Evolutionary conservation across 1,139 yeast species (phyloP).

Genomic region (Scheffersomyces parashehatae): DNA sequence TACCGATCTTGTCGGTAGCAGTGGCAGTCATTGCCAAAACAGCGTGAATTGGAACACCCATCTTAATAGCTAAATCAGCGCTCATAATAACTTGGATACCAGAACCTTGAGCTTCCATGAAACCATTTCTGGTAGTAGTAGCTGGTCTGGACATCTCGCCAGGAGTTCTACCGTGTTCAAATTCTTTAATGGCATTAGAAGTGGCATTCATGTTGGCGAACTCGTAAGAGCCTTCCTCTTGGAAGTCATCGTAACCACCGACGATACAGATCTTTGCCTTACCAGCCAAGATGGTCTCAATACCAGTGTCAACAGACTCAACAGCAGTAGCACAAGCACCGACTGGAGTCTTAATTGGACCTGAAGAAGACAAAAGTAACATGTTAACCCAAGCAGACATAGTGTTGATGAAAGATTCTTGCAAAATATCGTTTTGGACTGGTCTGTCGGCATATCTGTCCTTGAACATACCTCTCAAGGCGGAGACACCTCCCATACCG

Average conservation of each 20-base stretch:
- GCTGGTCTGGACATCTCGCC: slow-evolving; percentile 98
- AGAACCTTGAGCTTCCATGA: slow-evolving; percentile 99
- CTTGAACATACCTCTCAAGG: slow-evolving; percentile 95
- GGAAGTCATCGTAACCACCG: slow-evolving; percentile 99
- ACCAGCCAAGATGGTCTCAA: slow-evolving; percentile 87
- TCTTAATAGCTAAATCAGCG: slow-evolving; percentile 87
- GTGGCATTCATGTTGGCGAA: slow-evolving; percentile 99
- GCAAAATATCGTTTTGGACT: slow-evolving; percentile 94
- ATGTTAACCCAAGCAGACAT: slow-evolving; percentile 99
- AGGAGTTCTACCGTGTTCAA: slow-evolving; percentile 96
- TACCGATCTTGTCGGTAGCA: slow-evolving; percentile 97
- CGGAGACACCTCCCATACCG: slow-evolving; percentile 99
- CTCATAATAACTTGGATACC: slow-evolving; percentile 97
- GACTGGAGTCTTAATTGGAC: slow-evolving; percentile 98
- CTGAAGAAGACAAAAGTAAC: slow-evolving; percentile 95
- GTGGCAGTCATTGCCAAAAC: slow-evolving; percentile 92
- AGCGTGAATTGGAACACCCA: slow-evolving; percentile 99
- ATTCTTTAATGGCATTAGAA: slow-evolving; percentile 81
- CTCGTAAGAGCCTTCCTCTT: slow-evolving; percentile 97
- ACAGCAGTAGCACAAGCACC: slow-evolving; percentile 99
- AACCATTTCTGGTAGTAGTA: slow-evolving; percentile 93
- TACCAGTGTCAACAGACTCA: slow-evolving; percentile 95
- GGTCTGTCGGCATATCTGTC: slow-evolving; percentile 91
- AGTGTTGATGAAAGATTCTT: slow-evolving; percentile 97
- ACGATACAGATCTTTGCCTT: slow-evolving; percentile 95